Evolutionary conservation across 2,329 filamentous ascomycete species (phyloP), one percentile per base, ranked within the genome.

Genomic region (Colletotrichum trifolii): DNA sequence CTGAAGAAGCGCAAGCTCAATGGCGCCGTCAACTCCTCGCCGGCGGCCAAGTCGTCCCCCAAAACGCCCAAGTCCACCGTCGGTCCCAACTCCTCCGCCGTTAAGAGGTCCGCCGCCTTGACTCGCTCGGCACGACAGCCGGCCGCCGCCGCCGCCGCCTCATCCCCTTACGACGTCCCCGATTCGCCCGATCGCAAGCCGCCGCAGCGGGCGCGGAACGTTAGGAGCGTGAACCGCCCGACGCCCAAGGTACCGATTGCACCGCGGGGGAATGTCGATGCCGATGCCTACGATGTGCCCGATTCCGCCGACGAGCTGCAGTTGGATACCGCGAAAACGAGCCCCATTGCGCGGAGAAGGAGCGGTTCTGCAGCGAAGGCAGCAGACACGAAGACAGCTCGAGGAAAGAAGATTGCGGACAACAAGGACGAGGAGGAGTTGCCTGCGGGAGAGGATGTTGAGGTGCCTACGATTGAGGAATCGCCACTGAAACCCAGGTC

Each of bases 11-110:
- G 71, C 49, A 74, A 70, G 64, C 58, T 78, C n/a, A 74, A 77
- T 43, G 71, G 71, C 39, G 64, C 70, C 52, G 70, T 72, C 7
- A 68, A 73, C 5, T 73, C 73, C 13, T 72, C 74, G 4, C 25
- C 25, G 25, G 64, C 70, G 50, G 70, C 72, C 6, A 68, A 73
- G 5, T 73, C 73, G 12, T 72, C 74, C 4, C 73, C 76, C 2
- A 73, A 70, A 25, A 72, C 74, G 3, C 66, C 77, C 42, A 71
- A 72, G 34, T 40, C 48, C 39, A 66, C 45, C 5, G 38, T 49
- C 7, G 46, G 53, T 6, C 25, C 39, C 35, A 13, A 17, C 11
- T 47, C 60, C 4, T 54, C 46, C 10, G 46, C 55, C 12, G 45
- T 45, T 8, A 58, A 49, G 52, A 57, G 50, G 35, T 40, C 48